phyloP scores from a whole-genome alignment of 208 protist species.

The Crithidia bombi region DNA sequence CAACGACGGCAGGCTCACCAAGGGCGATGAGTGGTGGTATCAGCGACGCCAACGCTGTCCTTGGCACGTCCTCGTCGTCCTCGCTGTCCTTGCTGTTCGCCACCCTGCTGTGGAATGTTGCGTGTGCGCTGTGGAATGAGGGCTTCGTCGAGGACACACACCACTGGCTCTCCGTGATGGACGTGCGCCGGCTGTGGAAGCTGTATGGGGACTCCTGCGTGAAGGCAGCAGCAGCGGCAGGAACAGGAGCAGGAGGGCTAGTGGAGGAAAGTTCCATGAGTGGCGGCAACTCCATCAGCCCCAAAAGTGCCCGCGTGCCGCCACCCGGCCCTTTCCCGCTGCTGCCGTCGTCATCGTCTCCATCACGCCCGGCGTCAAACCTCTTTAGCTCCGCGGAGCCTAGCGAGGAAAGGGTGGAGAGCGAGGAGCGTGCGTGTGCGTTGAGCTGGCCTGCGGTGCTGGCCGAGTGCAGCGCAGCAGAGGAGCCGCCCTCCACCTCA shows the following conservation, averaged over 20 bases:
- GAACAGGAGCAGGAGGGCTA: background rate
- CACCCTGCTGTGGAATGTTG: slow-evolving; percentile 60
- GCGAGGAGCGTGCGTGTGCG: slow-evolving; percentile 25
- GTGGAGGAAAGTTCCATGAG: background rate
- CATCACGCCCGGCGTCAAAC: background rate
- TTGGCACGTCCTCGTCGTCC: slow-evolving; percentile 23
- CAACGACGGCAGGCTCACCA: background rate
- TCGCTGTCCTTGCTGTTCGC: slow-evolving; percentile 40
- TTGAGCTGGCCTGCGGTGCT: slow-evolving; percentile 29
- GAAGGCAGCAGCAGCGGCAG: background rate
- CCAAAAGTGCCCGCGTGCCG: background rate
- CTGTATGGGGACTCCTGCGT: slow-evolving; percentile 22
- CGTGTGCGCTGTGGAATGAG: slow-evolving; percentile 59
- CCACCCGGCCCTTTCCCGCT: too few species aligned
- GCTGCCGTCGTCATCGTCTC: too few species aligned
- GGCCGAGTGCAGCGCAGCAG: slow-evolving; percentile 21
- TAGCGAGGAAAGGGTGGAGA: slow-evolving; percentile 14
- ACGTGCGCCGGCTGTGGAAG: slow-evolving; percentile 43
- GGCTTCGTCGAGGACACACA: slow-evolving; percentile 61
- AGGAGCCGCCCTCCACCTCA: background rate
- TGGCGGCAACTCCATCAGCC: background rate
- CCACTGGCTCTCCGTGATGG: slow-evolving; percentile 53
- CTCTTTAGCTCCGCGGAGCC: slow-evolving; percentile 7
- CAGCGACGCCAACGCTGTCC: background rate
- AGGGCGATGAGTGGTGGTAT: background rate